A percentile compares a stretch with the other conserved stretches of the same genome.
Evolutionary conservation across 1,284 basidiomycete species (phyloP).

Genomic region (Boletus smithii): DNA sequence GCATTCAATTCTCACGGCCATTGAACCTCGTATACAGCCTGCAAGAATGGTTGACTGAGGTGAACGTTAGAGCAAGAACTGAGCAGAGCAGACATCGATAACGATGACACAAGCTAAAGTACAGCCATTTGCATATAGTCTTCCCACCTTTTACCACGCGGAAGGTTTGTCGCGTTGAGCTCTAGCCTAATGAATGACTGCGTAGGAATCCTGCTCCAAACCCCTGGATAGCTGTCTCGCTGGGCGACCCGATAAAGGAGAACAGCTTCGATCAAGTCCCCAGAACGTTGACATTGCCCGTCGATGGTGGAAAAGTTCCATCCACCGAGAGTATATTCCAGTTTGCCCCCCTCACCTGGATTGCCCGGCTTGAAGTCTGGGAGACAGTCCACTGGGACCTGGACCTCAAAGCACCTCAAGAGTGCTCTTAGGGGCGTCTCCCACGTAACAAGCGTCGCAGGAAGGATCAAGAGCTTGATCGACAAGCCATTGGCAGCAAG

Average conservation of each 20-base stretch:
- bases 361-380: background rate
- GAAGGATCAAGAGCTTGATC: background rate
- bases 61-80: too few relatives aligned
- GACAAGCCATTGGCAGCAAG: background rate
- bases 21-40: too few relatives aligned
- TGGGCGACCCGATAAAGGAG: background rate
- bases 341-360: background rate
- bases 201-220: conserved; percentile 3
- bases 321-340: background rate
- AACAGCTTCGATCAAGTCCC: background rate
- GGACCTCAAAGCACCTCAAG: background rate
- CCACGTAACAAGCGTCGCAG: background rate
- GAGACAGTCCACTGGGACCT: background rate
- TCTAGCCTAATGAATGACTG: background rate
- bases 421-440: background rate
- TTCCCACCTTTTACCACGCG: background rate
- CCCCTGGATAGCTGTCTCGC: too few relatives aligned
- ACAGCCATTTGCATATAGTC: background rate
- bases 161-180: background rate
- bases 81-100: too few relatives aligned
- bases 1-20: too few relatives aligned
- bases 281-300: background rate
- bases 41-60: too few relatives aligned
- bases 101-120: too few relatives aligned
- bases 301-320: background rate